Percentiles rank a stretch among this genome's conserved stretches.
Evolutionary conservation across 805 yeast genomes (phyloP).

Genomic region (Metschnikowia cerradonensis): DNA sequence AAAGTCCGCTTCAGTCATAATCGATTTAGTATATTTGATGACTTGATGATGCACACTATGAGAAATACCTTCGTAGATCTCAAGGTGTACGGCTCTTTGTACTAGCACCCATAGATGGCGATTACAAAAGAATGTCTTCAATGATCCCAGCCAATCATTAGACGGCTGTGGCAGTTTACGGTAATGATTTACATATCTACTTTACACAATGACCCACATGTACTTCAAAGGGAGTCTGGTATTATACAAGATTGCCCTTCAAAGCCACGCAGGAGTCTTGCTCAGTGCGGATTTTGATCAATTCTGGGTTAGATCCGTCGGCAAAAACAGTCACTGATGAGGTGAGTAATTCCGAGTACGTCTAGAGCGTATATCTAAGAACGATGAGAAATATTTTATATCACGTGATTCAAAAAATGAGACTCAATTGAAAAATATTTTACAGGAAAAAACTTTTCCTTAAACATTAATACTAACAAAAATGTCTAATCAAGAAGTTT

Average conservation of each 20-base stretch:
- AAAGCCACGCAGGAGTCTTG: not conserved
- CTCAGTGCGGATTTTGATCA: not conserved
- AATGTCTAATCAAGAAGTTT: slow-evolving; percentile 90
- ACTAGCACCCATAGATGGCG: not conserved
- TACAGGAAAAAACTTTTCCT: slow-evolving; percentile 10
- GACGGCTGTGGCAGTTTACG: not conserved
- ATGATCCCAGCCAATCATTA: not conserved
- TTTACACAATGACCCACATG: not conserved
- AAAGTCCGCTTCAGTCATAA: slow-evolving; percentile 34
- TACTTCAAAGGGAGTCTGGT: not conserved
- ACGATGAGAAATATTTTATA: slow-evolving; percentile 3
- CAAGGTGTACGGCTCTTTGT: not conserved
- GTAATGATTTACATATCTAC: not conserved
- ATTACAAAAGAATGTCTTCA: not conserved
- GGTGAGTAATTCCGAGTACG: slow-evolving; percentile 39
- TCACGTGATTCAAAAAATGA: slow-evolving; percentile 18
- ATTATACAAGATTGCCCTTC: not conserved
- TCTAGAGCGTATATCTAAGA: slow-evolving; percentile 23
- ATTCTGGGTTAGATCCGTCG: slow-evolving; percentile 11
- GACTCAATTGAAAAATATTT: slow-evolving; percentile 4
- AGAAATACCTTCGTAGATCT: not conserved
- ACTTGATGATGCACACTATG: not conserved
- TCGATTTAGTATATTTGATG: not conserved
- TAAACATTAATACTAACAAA: slow-evolving; percentile 10
- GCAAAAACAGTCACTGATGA: slow-evolving; percentile 37